Base-by-base conservation (phyloP, 345 rosid species). In the Zanthoxylum bungeanum region DNA sequence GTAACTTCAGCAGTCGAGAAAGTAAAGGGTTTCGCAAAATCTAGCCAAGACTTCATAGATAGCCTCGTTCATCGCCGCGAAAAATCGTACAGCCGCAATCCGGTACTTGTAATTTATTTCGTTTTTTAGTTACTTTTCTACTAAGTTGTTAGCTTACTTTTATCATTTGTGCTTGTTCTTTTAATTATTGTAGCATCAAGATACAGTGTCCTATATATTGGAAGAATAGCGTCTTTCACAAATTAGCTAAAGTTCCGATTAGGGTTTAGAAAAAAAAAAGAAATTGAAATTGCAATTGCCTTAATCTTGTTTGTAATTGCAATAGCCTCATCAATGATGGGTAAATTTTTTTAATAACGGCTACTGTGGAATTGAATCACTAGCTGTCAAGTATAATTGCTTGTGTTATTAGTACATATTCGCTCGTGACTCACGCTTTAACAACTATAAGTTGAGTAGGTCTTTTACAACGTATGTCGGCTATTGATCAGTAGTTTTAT, bases 11-110 rank as follows among this genome's bases (percentile, higher is more conserved):
- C 77, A 1, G 70, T 86, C 28, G 89, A 87, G 64, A 84, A 77
- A 66, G 70, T 86, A 14, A 90, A 84, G 75, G 78, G 75, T 51
- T 60, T 86, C 47, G 83, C 87, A 12, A 80, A 79, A 72, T 85
- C 89, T 16, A 71, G 80, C 51, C 92, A 85, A 44, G 81, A 79
- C 53, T 83, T 83, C 44, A 73, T 88, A 53, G 75, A 73, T 64
- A 77, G 80, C 76, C 74, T 83, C 47, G n/a, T 87, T 27, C 71
- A 34, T 65, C 78, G 78, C 83, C 78, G 76, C 21, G 30, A 74
- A 62, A 74, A 67, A 53, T 79, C 81, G 24, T 69, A 80, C 3
- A 81, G 85, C 78, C 89, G 83, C 66, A 85, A 85, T 74, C 97
- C 97, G 67, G 67, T 63, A 63, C 27, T 27, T 42, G 33, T 7